These are phyloP conservation scores for Cercophora samala DNA, from an alignment of 495 filamentous ascomycete genomes.

Conservation along the genomic window DNA sequence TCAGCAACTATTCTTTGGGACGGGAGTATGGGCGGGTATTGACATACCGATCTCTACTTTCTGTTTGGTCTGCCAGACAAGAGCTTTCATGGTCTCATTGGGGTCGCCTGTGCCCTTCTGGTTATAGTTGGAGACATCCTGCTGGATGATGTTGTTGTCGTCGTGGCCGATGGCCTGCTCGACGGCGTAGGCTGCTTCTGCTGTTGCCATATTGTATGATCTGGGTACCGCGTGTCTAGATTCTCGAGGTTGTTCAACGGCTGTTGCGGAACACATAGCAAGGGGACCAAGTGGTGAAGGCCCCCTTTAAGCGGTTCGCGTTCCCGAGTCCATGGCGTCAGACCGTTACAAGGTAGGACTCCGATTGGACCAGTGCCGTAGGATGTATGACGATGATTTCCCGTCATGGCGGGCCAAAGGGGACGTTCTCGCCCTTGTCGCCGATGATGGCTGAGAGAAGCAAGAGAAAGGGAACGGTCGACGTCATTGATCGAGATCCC, in stretches of 20 bases:
- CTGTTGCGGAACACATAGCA: not conserved
- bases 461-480: not conserved
- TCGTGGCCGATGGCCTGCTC: constrained; percentile 67
- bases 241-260: too few relatives aligned
- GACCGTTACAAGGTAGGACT: not conserved
- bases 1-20: not conserved
- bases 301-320: not conserved
- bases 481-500: not conserved
- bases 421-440: too few relatives aligned
- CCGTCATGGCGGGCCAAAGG: not conserved
- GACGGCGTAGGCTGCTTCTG: constrained; percentile 59
- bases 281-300: too few relatives aligned
- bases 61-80: constrained; percentile 71
- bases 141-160: constrained; percentile 51
- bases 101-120: constrained; percentile 41
- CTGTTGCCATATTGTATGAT: constrained; percentile 52
- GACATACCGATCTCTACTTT: constrained; percentile 53
- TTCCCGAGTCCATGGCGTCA: not conserved
- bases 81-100: constrained; percentile 65
- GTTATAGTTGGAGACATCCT: constrained; percentile 54
- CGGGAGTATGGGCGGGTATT: not conserved
- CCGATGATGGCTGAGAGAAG: not conserved
- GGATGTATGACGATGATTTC: not conserved
- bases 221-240: not conserved
- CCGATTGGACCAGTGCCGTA: not conserved